Base-by-base conservation (phyloP, 2,329 filamentous ascomycete species). In the Aspergillaceae sp. region DNA sequence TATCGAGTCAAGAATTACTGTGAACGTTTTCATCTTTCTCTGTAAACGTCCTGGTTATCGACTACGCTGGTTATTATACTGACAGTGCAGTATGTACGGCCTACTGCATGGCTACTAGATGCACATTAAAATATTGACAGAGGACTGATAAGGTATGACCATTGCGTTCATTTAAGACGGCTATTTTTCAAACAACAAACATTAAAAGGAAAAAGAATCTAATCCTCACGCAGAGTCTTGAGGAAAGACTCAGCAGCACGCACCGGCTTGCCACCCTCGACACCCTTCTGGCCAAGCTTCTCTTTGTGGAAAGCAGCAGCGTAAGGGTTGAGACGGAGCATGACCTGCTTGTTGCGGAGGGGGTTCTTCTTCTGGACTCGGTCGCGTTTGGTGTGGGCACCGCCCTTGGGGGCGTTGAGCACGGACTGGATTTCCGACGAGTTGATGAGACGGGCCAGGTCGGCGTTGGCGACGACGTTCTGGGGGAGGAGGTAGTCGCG, bases 331-430 rank as follows among this genome's bases (percentile, higher is more conserved):
- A 98, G 86, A 66, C 92, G 86, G 70, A 98, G 86, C 75, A 96
- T 82, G 60, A 98, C 86, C 82, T 97, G 92, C 83, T 89, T 94
- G 86, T 98, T 98, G 76, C 79, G 80, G 62, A 98, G 89, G 67
- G 92, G 92, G 83, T 98, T 98, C 90, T 97, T 97, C 89, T 98
- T 98, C 83, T 96, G 91, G 60, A 95, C 88, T 67, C 80, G 76
- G 60, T 79, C 76, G 69, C 92, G 87, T 83, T 96, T 96, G 74
- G 89, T 94, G 68, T 83, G 75, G 68, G 88, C 82, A 62, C 85
- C 82, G 63, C 92, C 92, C 80, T 90, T 92, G 73, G 90, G 88
- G 52, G 85, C 88, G 64, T 86, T 84, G 67, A 98, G 83, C 50
- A 95, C 91, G 74, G 84, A 87, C 84, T 98, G 92, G 73, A 97